Evolutionary conservation across 1,284 basidiomycete species (phyloP).

Genomic region (Gomphus bonarii): DNA sequence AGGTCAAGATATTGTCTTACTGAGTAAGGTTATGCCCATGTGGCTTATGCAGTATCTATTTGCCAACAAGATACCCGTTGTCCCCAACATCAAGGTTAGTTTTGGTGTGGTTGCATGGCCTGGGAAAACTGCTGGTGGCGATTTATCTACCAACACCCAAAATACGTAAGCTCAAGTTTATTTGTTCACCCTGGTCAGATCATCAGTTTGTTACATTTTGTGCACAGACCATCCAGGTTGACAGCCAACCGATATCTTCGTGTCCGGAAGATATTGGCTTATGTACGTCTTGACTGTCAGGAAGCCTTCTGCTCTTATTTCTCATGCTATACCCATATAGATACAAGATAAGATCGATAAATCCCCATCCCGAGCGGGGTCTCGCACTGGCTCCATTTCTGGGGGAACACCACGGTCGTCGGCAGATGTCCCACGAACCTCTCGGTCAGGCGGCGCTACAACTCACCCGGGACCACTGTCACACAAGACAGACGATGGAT

Average conservation of each 20-base stretch:
- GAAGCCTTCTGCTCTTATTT: not conserved
- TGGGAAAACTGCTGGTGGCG: constrained; percentile 29
- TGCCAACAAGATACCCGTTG: constrained; percentile 45
- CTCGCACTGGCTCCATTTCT: constrained; percentile 10
- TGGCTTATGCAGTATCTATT: constrained; percentile 90
- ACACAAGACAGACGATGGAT: not conserved
- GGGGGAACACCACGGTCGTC: constrained; percentile 9
- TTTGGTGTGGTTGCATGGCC: constrained; percentile 82
- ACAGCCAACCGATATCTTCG: constrained; percentile 83
- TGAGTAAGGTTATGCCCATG: constrained; percentile 75
- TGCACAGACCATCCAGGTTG: constrained; percentile 56
- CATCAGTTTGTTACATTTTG: not conserved
- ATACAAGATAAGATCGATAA: constrained; percentile 83
- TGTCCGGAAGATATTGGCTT: constrained; percentile 72
- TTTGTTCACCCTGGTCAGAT: constrained; percentile 46
- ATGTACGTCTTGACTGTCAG: constrained; percentile 42
- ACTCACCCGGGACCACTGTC: not conserved
- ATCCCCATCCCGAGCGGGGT: constrained; percentile 5
- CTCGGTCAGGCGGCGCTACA: not conserved
- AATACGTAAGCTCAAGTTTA: constrained; percentile 34
- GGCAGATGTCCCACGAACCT: not conserved
- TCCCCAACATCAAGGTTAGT: constrained; percentile 61
- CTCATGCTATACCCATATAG: constrained; percentile 25
- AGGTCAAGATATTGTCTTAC: constrained; percentile 48
- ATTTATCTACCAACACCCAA: constrained; percentile 29